A percentile compares a stretch with the other conserved stretches of the same genome.
Evolutionary conservation across 2,329 filamentous ascomycete genomes (phyloP).

Genomic region (Fusarium sp.): DNA sequence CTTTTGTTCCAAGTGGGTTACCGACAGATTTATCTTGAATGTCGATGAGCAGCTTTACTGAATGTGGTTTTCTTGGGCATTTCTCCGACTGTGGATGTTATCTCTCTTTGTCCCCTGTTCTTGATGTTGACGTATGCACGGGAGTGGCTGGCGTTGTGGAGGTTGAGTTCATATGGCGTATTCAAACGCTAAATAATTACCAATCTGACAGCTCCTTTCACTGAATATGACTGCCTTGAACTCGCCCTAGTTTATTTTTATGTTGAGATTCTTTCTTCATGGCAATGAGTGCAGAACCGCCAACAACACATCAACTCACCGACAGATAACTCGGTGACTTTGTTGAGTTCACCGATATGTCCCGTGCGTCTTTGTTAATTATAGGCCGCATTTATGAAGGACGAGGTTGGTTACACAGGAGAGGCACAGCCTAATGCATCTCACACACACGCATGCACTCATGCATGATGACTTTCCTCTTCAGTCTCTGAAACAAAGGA

Average conservation of each 20-base stretch:
- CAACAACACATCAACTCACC: constrained; percentile 1
- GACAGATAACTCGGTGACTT: constrained; percentile 14
- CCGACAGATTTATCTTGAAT: constrained; percentile 8
- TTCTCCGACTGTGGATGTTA: constrained; percentile 1
- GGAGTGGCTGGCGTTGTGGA: constrained; percentile 33
- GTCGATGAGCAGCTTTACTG: neutral
- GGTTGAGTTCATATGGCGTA: constrained; percentile 13
- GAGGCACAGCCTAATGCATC: constrained; percentile 3
- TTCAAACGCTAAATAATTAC: constrained; percentile 7
- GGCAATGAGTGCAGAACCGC: neutral
- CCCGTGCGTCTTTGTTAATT: constrained; percentile 2
- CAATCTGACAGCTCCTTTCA: neutral
- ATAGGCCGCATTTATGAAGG: constrained; percentile 9
- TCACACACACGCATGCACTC: neutral
- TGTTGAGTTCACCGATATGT: constrained; percentile 22
- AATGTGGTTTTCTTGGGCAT: constrained; percentile 1
- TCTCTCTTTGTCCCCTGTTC: neutral
- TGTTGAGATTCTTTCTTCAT: neutral
- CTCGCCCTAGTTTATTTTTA: neutral
- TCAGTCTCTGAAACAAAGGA: constrained; percentile 12
- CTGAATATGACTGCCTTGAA: neutral
- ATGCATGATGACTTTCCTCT: constrained; percentile 1
- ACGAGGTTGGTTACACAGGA: constrained; percentile 12
- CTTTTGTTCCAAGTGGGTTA: constrained; percentile 17
- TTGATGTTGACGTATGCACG: neutral